A percentile compares a stretch with the other conserved stretches of the same genome.
Conservation (phyloP, 805 yeast genomes). For the Candida awuae region DNA sequence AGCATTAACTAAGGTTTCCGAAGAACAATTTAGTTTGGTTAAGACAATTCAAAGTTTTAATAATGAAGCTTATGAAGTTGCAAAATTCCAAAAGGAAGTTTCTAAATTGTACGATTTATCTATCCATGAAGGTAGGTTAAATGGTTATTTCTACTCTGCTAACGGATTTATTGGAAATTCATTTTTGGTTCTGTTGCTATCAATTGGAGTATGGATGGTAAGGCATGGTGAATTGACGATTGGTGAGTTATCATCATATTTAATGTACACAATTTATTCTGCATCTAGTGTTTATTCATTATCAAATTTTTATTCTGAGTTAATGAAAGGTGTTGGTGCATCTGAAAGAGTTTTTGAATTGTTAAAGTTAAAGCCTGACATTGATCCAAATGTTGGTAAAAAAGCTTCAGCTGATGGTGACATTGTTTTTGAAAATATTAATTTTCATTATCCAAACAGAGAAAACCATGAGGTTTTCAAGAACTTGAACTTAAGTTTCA, state of each 20-base stretch:
- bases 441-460: slow-evolving; percentile 80
- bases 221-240: slow-evolving; percentile 65
- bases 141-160: slow-evolving; percentile 68
- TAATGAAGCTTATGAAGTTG: slow-evolving; percentile 72
- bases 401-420: slow-evolving; percentile 41
- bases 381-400: slow-evolving; percentile 58
- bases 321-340: slow-evolving; percentile 97
- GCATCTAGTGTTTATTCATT: slow-evolving; percentile 90
- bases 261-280: slow-evolving; percentile 92
- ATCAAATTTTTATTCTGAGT: slow-evolving; percentile 84
- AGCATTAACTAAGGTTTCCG: slow-evolving; percentile 78
- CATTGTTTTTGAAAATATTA: slow-evolving; percentile 54
- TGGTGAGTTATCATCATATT: slow-evolving; percentile 86
- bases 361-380: slow-evolving; percentile 66
- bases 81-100: slow-evolving; percentile 65
- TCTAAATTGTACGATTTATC: slow-evolving; percentile 59
- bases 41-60: slow-evolving; percentile 87
- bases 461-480: slow-evolving; percentile 60
- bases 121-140: slow-evolving; percentile 67
- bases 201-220: slow-evolving; percentile 79
- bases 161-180: slow-evolving; percentile 82
- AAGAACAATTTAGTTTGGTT: slow-evolving; percentile 80
- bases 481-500: slow-evolving; percentile 49
- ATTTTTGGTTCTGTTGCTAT: slow-evolving; percentile 66
- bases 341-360: slow-evolving; percentile 86